Percentiles rank a stretch among this genome's conserved stretches.
Conservation (phyloP, 2,329 filamentous ascomycete species). For the Trichocomaceae sp. region DNA sequence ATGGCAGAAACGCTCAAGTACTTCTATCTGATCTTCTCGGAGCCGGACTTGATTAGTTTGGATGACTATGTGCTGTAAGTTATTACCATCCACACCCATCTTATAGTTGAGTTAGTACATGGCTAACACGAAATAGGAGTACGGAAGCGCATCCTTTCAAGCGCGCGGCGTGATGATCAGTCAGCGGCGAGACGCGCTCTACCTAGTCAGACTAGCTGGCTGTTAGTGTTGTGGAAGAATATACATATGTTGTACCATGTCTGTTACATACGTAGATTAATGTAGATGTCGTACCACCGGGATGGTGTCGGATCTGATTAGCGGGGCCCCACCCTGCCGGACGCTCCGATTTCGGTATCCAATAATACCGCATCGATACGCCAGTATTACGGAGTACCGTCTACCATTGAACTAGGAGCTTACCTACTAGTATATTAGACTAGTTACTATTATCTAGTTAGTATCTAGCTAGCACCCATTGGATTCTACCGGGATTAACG, state of each 20-base stretch:
- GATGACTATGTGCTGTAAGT: constrained; percentile 41
- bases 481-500: too few species aligned
- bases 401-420: too few species aligned
- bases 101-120: not conserved
- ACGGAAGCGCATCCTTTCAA: constrained; percentile 14
- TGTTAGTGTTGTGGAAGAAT: not conserved
- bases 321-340: not conserved
- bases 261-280: too few species aligned
- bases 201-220: not conserved
- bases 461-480: too few species aligned
- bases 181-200: not conserved
- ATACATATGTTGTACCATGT: not conserved
- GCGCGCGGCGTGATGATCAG: not conserved
- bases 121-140: constrained; percentile 3
- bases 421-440: too few species aligned
- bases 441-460: too few species aligned
- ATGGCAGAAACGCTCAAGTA: constrained; percentile 42
- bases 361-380: not conserved
- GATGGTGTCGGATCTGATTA: not conserved
- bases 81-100: not conserved
- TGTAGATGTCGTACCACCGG: not conserved
- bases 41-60: constrained; percentile 34
- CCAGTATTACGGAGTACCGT: too few species aligned
- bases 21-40: constrained; percentile 40
- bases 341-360: not conserved